These are phyloP conservation scores for Ceratocystis destructans DNA, from an alignment of 2,329 filamentous ascomycete species.

Conservation along the genomic window DNA sequence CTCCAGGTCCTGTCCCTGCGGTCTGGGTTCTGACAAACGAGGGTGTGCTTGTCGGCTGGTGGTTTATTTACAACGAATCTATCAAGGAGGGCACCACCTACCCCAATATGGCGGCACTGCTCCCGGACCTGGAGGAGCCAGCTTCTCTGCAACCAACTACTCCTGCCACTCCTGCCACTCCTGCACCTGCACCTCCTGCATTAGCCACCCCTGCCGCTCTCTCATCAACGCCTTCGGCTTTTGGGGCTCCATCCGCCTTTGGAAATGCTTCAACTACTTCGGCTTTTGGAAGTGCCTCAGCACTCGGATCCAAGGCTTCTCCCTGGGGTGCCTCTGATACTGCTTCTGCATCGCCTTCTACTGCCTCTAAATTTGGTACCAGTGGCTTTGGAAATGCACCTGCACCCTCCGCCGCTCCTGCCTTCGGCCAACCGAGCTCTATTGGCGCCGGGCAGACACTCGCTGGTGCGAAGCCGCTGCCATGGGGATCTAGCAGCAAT, in stretches of 20 bases:
- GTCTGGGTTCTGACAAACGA: constrained; percentile 80
- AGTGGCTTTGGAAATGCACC: constrained; percentile 31
- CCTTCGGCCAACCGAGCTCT: constrained; percentile 37
- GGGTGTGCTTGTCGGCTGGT: constrained; percentile 74
- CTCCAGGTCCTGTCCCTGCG: constrained; percentile 66
- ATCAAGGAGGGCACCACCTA: constrained; percentile 62
- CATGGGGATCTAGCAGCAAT: constrained; percentile 13
- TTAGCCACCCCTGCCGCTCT: constrained; percentile 26
- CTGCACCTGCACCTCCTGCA: constrained; percentile 22
- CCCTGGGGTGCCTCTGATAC: constrained; percentile 32
- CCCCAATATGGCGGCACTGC: constrained; percentile 46
- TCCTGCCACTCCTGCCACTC: constrained; percentile 18
- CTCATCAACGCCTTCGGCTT: constrained; percentile 24
- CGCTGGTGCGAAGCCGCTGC: constrained; percentile 5
- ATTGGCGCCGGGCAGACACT: constrained; percentile 26
- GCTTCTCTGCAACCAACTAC: constrained; percentile 24
- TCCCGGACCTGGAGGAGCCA: constrained; percentile 25
- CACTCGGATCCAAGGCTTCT: constrained; percentile 23
- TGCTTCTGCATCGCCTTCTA: constrained; percentile 26
- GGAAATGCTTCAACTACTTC: constrained; percentile 16
- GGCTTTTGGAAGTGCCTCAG: constrained; percentile 21
- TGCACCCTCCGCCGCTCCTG: constrained; percentile 27
- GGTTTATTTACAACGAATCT: constrained; percentile 81
- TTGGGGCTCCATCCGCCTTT: constrained; percentile 24
- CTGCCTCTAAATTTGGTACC: constrained; percentile 33